These are phyloP conservation scores for Drechmeria coniospora DNA, from an alignment of 2,329 filamentous ascomycete species.

Conservation along the genomic window DNA sequence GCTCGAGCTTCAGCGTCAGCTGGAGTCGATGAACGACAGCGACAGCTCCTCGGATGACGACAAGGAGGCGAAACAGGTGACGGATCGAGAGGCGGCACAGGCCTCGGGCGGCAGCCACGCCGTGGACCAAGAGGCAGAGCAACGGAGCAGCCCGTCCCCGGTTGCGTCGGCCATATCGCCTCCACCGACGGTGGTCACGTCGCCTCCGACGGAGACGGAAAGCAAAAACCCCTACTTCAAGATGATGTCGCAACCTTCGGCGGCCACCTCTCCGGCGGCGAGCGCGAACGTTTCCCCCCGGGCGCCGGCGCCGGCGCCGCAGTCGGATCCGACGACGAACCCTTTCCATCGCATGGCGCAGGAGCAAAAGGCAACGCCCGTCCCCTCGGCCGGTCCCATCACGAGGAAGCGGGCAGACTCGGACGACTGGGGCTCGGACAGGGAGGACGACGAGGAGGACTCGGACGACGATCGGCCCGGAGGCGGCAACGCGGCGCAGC, in stretches of 20 bases:
- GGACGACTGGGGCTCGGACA: conserved; percentile 70
- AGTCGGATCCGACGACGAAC: conserved; percentile 63
- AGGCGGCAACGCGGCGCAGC: conserved; percentile 72
- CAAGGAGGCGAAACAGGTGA: conserved; percentile 58
- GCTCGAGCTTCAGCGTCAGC: conserved; percentile 73
- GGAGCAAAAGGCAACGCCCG: conserved; percentile 34
- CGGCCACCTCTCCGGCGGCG: conserved; percentile 30
- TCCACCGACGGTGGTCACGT: conserved; percentile 33
- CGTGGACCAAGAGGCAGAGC: conserved; percentile 39
- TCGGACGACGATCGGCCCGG: conserved; percentile 68
- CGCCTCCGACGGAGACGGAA: conserved; percentile 49
- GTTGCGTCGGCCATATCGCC: conserved; percentile 32
- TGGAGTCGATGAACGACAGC: conserved; percentile 60
- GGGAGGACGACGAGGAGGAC: conserved; percentile 42
- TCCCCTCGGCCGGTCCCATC: conserved; percentile 30
- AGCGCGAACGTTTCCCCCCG: conserved; percentile 25
- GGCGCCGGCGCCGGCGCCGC: conserved; percentile 18
- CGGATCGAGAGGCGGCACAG: conserved; percentile 43
- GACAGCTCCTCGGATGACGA: conserved; percentile 66
- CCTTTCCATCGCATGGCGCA: conserved; percentile 83
- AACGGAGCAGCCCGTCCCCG: conserved; percentile 33
- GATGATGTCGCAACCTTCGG: conserved; percentile 60
- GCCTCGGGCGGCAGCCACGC: conserved; percentile 35
- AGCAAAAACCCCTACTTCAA: conserved; percentile 93
- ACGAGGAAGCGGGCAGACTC: conserved; percentile 44